phyloP scores from a whole-genome alignment of 2,329 filamentous ascomycete genomes.

The Colletotrichum abscissum region DNA sequence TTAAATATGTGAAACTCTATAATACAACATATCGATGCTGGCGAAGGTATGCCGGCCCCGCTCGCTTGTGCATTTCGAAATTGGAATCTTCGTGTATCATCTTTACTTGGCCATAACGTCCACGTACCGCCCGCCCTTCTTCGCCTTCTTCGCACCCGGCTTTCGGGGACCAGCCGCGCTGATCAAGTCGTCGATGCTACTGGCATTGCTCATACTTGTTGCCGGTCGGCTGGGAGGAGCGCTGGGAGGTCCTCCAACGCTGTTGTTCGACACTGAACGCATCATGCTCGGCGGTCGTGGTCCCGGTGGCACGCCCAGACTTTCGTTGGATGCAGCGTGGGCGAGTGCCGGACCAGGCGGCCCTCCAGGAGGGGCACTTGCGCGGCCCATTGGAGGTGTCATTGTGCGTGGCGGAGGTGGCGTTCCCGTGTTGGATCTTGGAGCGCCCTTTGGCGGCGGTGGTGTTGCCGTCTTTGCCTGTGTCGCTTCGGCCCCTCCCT shows the following conservation, averaged over 20 bases:
- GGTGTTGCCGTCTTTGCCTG: constrained; percentile 75
- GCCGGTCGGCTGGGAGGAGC: constrained; percentile 76
- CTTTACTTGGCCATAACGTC: constrained; percentile 88
- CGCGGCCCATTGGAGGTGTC: constrained; percentile 43
- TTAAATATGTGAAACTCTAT: constrained; percentile 21
- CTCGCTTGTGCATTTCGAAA: constrained; percentile 16
- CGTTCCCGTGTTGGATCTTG: constrained; percentile 63
- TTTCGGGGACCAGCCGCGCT: constrained; percentile 79
- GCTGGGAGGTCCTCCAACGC: constrained; percentile 51
- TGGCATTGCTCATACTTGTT: constrained; percentile 91
- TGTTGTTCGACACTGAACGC: constrained; percentile 60
- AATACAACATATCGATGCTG: constrained; percentile 13
- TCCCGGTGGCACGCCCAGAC: constrained; percentile 42
- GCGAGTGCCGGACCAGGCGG: constrained; percentile 40
- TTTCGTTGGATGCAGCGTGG: constrained; percentile 47
- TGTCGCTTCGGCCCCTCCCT: constrained; percentile 74
- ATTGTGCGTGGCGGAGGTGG: constrained; percentile 60
- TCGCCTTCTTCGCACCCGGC: constrained; percentile 72
- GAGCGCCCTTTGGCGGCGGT: constrained; percentile 77
- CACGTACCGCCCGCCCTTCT: constrained; percentile 90
- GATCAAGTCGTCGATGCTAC: constrained; percentile 92
- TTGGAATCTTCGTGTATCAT: neutral
- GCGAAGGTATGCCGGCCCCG: neutral
- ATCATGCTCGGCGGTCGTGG: constrained; percentile 48
- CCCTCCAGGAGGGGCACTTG: constrained; percentile 39